phyloP scores from a whole-genome alignment of 2,329 filamentous ascomycete genomes.

The Tolypocladium nubicola region DNA sequence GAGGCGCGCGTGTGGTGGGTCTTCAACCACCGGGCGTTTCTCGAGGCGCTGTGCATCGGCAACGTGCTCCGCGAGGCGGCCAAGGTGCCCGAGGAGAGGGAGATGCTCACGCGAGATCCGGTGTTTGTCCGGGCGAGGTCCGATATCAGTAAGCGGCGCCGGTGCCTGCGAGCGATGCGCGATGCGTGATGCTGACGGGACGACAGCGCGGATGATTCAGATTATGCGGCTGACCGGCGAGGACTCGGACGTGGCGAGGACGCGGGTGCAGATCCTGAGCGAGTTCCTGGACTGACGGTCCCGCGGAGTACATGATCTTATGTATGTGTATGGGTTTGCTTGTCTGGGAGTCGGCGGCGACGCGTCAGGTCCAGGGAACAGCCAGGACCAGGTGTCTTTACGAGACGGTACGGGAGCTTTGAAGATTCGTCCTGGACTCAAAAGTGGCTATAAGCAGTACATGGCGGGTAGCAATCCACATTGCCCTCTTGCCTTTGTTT shows the following conservation, averaged over 20 bases:
- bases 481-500: no score
- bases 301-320: not conserved
- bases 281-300: conserved; percentile 31
- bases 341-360: not conserved
- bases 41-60: conserved; percentile 62
- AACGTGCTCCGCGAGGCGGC: conserved; percentile 44
- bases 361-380: no score
- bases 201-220: conserved; percentile 48
- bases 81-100: conserved; percentile 33
- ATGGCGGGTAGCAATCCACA: no score
- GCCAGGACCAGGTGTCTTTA: no score
- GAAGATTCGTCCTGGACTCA: no score
- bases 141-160: conserved; percentile 44
- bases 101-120: conserved; percentile 39
- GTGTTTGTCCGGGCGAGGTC: conserved; percentile 47
- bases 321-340: no score
- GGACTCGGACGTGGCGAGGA: conserved; percentile 48
- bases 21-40: conserved; percentile 69
- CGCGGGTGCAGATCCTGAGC: conserved; percentile 46
- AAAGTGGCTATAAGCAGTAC: no score
- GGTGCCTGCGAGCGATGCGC: not conserved
- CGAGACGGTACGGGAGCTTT: no score
- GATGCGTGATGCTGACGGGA: no score
- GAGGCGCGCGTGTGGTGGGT: conserved; percentile 80
- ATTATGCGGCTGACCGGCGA: conserved; percentile 51